Evolutionary conservation across 257 asterid species (phyloP), one percentile per base, ranked within the genome.

Genomic region (Przewalskia tangutica): DNA sequence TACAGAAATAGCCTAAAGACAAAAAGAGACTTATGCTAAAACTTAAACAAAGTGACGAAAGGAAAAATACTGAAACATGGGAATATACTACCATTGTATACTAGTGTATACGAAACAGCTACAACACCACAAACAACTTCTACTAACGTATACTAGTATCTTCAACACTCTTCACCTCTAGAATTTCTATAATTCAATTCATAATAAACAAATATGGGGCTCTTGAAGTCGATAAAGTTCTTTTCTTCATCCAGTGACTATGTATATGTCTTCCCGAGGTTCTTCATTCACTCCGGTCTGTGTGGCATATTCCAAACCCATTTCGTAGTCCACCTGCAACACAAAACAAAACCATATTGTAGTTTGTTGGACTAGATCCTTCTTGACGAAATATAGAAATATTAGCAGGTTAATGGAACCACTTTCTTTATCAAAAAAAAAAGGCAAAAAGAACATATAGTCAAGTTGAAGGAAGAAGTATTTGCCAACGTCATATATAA

Each of bases 271-370:
- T 86, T 94, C 98, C 55, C 89, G 89, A 53, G 98, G 98, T 85
- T 92, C 92, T 88, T 94, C 98, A 2, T 86, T 90, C 17, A 92
- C 97, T 62, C 98, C 98, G 13, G 89, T 88, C 84, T 92, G 98
- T 42, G 97, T 91, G 42, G 98, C 98, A 80, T 94, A 94, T 87
- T 94, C 98, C 89, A 94, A 27, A 34, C 94, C 97, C 98, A 94
- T 91, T 89, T 92, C 97, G 77, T 94, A 92, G 90, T 94, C 98
- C 86, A 94, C 98, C 98, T 94, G 92, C 82, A 86, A 48, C 38
- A 63, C 68, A 67, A 38, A 65, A 12, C 50, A 27, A 18, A 77
- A 59, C 38, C 50, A 48, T 40, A 79, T 59, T 3, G 23, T 36
- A 59, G 20, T 79, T 59, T 3, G 10, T 70, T 42, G 42, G 18